phyloP scores from a whole-genome alignment of 306 rosid genomes.

The Sechiopsis laciniata region DNA sequence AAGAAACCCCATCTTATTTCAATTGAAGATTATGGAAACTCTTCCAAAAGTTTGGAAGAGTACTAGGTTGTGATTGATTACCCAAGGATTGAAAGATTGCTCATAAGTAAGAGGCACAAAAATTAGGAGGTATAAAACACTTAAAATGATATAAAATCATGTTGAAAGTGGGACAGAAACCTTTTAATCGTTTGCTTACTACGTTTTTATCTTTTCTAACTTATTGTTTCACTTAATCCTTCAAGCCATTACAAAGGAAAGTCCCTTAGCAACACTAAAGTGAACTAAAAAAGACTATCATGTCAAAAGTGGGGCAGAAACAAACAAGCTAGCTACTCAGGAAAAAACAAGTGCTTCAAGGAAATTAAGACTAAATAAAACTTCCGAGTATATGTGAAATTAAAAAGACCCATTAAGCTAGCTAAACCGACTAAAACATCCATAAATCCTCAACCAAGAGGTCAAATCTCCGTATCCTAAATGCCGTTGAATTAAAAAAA shows the following conservation, averaged over 20 bases:
- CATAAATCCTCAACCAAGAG: too few species aligned
- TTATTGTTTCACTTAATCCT: too few species aligned
- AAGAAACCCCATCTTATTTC: background rate
- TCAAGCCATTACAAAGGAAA: background rate
- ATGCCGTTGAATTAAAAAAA: too few species aligned
- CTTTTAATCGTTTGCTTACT: background rate
- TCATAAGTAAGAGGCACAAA: background rate
- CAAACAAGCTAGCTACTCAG: too few species aligned
- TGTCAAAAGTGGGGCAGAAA: too few species aligned
- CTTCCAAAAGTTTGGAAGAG: background rate
- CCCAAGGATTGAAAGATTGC: background rate
- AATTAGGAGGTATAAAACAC: background rate
- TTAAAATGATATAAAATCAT: too few species aligned
- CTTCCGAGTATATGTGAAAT: too few species aligned
- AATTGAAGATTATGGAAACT: background rate
- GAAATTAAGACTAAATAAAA: background rate
- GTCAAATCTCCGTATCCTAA: background rate
- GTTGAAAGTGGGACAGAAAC: too few species aligned
- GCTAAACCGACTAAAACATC: too few species aligned
- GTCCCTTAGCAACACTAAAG: too few species aligned
- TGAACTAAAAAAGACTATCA: background rate
- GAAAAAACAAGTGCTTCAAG: background rate
- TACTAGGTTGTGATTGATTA: background rate
- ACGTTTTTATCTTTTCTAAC: too few species aligned
- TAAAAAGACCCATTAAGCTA: too few species aligned